Conservation (phyloP, 257 asterid species). For the Penstemon eatonii region DNA sequence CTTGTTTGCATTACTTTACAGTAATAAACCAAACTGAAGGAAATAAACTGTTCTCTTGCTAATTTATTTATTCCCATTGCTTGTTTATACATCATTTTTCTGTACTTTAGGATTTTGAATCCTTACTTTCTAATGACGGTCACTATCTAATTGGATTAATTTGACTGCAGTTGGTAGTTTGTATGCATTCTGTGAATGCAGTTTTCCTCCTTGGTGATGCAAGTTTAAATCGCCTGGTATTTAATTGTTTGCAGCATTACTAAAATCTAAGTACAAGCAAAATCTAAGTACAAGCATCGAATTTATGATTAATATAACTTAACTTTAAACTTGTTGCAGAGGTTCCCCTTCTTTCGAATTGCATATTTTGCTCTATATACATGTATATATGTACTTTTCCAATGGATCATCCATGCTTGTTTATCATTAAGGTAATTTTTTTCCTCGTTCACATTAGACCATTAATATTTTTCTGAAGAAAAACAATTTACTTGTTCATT, state of each 20-base stretch:
- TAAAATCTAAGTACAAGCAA: not conserved
- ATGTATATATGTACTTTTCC: conserved; percentile 64
- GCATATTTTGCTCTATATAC: conserved; percentile 82
- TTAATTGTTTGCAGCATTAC: not conserved
- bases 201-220: conserved; percentile 69
- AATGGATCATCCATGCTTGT: conserved; percentile 84
- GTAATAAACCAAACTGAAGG: conserved; percentile 10
- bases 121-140: not conserved
- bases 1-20: not conserved
- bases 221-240: conserved; percentile 61
- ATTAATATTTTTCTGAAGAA: not conserved
- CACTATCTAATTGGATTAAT: not conserved
- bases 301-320: conserved; percentile 21
- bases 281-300: not conserved
- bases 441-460: not conserved
- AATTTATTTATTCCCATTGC: no score
- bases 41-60: not conserved
- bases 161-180: conserved; percentile 54
- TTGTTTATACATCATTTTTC: not conserved
- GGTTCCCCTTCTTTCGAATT: conserved; percentile 81
- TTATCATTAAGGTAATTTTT: conserved; percentile 52
- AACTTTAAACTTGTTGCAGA: conserved; percentile 46
- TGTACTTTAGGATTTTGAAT: not conserved
- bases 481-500: not conserved
- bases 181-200: conserved; percentile 79